Evolutionary conservation across 805 yeast genomes (phyloP), one percentile per base, ranked within the genome.

Genomic region (Cyberlindnera mycetangii): DNA sequence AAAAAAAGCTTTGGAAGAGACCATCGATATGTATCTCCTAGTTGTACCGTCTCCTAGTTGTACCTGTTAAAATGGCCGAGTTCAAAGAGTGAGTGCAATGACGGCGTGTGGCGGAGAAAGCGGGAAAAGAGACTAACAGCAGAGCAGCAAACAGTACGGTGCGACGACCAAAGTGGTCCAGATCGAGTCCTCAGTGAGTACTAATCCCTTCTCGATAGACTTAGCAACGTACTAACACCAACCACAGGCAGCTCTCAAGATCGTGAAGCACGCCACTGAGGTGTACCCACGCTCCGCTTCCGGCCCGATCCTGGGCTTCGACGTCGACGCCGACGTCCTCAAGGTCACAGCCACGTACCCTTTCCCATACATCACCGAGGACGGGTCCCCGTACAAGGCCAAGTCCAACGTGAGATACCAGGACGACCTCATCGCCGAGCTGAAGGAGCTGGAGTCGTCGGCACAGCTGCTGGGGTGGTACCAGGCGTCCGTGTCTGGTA

Each of bases 381-480:
- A 80, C 54, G 79, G 79, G 15, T 80, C 80, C 16, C 74, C 87
- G 24, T 77, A 77, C 60, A 71, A 78, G 44, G 71, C 81, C 43
- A 75, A 78, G 58, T 72, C 80, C 53, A 86, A 88, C 47, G 68
- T 70, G 47, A 78, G 75, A 61, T 89, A 80, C 68, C 89, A 84
- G 62, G 76, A 75, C 41, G 89, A 83, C 37, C 71, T 85, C 57
- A 70, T 83, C 52, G 75, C 78, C 34, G 76, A 78, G 48, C 74
- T 87, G 51, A 77, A 72, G 56, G 74, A 72, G 44, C 76, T 81
- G 49, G 83, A 83, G 39, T 71, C 78, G 48, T 90, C 89, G 37
- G 72, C 79, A 34, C 85, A 81, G 59, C 73, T 82, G 48, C 76
- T 82, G 51, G 96, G 96, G 27, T 88, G 90, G 89, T 88, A 85